Base-by-base conservation (phyloP, 495 filamentous ascomycete species). In the Hapsidospora chrysogenum region DNA sequence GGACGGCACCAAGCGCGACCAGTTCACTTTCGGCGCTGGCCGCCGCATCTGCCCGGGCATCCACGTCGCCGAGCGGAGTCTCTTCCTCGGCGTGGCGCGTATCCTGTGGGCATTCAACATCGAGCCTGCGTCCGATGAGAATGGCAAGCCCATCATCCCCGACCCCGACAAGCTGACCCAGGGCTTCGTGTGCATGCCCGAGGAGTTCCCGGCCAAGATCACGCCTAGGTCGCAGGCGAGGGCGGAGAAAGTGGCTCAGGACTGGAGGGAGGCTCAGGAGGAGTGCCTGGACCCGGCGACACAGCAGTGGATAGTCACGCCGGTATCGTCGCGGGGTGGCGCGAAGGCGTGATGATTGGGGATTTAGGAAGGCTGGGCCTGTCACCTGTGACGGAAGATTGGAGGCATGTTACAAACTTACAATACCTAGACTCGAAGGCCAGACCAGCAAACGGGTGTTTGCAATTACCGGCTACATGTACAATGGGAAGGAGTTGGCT, bases 21-120 rank as follows among this genome's bases (percentile, higher is more conserved):
- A 61, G 30, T 58, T 61, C 19, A 54, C 50, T 0, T 78, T 74
- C 41, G 73, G 74, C 2, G 69, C 65, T 4, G 75, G 75, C 0
- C 58, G 73, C 3, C 57, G 74, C 1, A 56, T 71, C 15, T 79
- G 75, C 42, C 63, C 67, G 1, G 74, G 73, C 0, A 65, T 67
- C 2, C 53, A 68, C 29, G 45, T 78, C 2, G 74, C 74, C 0
- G 72, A 76, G 38, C 57, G 56, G n/a, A 65, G 53, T 1, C 37
- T 78, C 7, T 75, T 60, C 44, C 23, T 74, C 0, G 58, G 44
- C 13, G 45, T 68, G 3, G 57, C 68, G 1, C 58, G 64, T 23
- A 51, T 70, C 3, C 41, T 80, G 7, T 70, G 72, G 45, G 68
- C 56, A 0, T 76, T 76, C 39, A 42, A 70, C 27, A 49, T 72